Base-by-base conservation (phyloP, 1,284 basidiomycete genomes). In the Limonomyces culmigenus region DNA sequence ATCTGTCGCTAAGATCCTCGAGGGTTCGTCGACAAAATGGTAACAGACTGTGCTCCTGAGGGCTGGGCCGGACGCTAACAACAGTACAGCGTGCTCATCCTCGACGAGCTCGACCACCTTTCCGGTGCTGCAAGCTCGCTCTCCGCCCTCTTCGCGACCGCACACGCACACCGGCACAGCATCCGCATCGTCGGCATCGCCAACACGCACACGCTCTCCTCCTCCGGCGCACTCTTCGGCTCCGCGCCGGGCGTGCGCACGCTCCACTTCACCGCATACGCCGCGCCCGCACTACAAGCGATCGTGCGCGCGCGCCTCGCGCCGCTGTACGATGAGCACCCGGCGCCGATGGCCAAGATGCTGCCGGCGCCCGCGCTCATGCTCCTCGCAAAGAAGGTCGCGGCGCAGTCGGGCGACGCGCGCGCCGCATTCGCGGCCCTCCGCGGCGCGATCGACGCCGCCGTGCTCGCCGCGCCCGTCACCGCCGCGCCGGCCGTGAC, bases 31-130 rank as follows among this genome's bases (percentile, higher is more conserved):
- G 32, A 53, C 51, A 18, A 75, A 72, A 65, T 80, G 70, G 80
- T 83, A 46, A 34, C 59, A 57, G 32, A 11, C 30, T 19, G 15
- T 23, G n/a, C 5, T 32, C 13, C 19, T 11, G 37, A 21, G 38
- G 25, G 19, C 38, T 17, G 32, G 16, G 19, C 19, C 3, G 12
- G 19, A 16, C 19, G 30, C 14, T 32, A 3, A 4, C 16, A 17
- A n/a, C 18, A 29, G 11, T 12, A 16, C 34, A 84, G 81, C 43
- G 56, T 86, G 35, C 56, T 86, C 34, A 62, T 86, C 33, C 67
- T 86, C 19, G 81, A 86, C 47, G 83, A 86, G 49, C 62, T 86
- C 23, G 81, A 86, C 48, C 75, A 84, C 46, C 67, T 83, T 41
- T 65, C 70, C 2, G 61, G 70, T 1, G 69, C 68, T 2, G 47